Evolutionary conservation across 305 asterid species (phyloP), one percentile per base, ranked within the genome.

Genomic region (Fraxinus velutina): DNA sequence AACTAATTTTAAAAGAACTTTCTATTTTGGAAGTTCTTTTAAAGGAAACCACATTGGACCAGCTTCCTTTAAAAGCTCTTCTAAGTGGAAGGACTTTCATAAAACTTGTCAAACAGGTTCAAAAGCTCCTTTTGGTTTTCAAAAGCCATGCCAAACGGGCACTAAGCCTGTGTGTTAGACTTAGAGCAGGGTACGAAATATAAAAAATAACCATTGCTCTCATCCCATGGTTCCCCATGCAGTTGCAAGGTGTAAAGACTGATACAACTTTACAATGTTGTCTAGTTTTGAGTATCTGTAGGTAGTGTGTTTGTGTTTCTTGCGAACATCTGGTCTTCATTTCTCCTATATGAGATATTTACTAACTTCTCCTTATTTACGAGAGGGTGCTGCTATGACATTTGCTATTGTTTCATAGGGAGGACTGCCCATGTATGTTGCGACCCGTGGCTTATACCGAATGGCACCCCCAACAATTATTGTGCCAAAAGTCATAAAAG

Each of bases 371-470:
- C 15, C 62, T 34, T 27, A 27, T 78, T 74, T 57, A 84, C 27
- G 66, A 15, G 39, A 27, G 44, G 27, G 21, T 27, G 71, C 71
- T 76, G 66, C 47, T 76, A 29, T 4, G 68, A 19, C 13, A 50
- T 66, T 29, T 52, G 15, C 13, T 62, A 17, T 36, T 86, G 30
- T 77, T 86, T 80, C 22, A 21, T 21, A 94, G 98, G 99, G 98
- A 83, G 97, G 99, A 57, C 81, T 96, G 42, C 98, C 98, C 5
- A 93, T 94, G 98, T 93, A 92, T 82, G 99, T 96, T 87, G 98
- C 98, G 0, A 93, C 97, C 0, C 98, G 99, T 44, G 97, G 96
- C 64, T 87, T 94, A 77, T 92, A 94, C 80, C 84, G 90, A 83
- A 91, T 94, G 98, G 86, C 85, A 5, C 94, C 98, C n/a, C 99